Evolutionary conservation across 768 basidiomycete species (phyloP), one percentile per base, ranked within the genome.

Genomic region (Boletales sp.): DNA sequence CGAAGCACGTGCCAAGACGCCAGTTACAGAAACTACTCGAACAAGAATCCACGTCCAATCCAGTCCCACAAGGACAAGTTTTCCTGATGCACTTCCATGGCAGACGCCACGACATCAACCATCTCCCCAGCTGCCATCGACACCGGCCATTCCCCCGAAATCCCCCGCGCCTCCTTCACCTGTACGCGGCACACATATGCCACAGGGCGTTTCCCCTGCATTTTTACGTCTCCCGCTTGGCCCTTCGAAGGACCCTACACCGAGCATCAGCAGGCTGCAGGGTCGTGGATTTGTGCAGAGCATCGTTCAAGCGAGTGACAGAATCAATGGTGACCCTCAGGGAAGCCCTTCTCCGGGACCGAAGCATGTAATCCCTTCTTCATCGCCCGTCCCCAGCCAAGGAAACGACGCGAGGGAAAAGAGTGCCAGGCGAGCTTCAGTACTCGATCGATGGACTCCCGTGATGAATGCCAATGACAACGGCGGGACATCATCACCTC

Each of bases 261-360:
- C 90, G 0, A 90, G 87, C 63, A 80, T 92, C 30, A 91, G 87
- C 53, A 73, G 89, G 52, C 69, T 93, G 15, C 84, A 91, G 59
- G 90, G 90, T 17, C 82, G 90, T 36, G 90, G 90, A 5, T 91
- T 93, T 61, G 90, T 93, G 3, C 85, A 88, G 66, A 88, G 78
- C 54, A 82, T 90, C 72, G 85, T 93, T 31, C 83, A 86, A 66
- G 84, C 76, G 41, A 88, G 81, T 57, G 72, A 77, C 15, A 72
- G 78, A 54, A 65, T 84, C 5, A 77, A 80, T 51, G 49, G 53
- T 10, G 57, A 59, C 2, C 29, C 67, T 10, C 61, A 62, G 3
- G 70, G 66, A 15, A 67, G 75, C 41, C 64, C 77, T 10, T 47
- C 63, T 0, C 38, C 68, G 13, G 30, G 56, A 29, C 50, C 47